Base-by-base conservation (phyloP, 2,329 filamentous ascomycete species). In the Phialophora verrucosa region DNA sequence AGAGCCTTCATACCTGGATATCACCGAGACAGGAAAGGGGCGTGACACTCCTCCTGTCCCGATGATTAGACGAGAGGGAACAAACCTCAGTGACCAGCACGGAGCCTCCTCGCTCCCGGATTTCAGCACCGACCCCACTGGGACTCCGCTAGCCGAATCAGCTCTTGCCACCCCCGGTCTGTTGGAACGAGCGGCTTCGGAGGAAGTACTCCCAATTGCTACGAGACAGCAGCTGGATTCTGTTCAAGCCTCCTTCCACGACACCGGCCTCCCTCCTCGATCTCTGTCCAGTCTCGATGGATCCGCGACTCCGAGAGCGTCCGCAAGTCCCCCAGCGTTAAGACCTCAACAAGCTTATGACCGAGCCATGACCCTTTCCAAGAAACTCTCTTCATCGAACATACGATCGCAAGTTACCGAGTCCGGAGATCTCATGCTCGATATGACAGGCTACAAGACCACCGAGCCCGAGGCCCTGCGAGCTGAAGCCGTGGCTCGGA, bases 371-470 rank as follows among this genome's bases (percentile, higher is more conserved):
- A 88, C 90, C 31, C 83, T 99, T 11, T 97, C 94, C 10, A 91
- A 92, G 76, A 93, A 93, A 76, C 85, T 99, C 2, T 91, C 91
- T 54, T 90, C 88, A 2, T 95, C 91, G 56, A 97, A 98, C 75
- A 98, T 99, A 66, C 92, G 93, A 5, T 95, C 90, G 64, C 90
- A 92, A 70, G 89, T 99, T n/a, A 98, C 91, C 0, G 93, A 96
- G 64, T 90, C 87, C 0, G 95, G 95, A 17, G 95, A 99, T 78
- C 82, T 99, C 63, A 98, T 98, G 93, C 82, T 99, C 60, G 95
- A 99, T 77, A 97, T 99, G 93, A 93, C 93, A 0, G 92, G 92
- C 0, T 97, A 97, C 81, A 98, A 97, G 78, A 91, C 90, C 76
- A 96, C 89, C 74, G 94, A 98, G 72, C 92, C 96, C 73, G 93